Percentiles rank a stretch among this genome's conserved stretches.
Conservation (phyloP, 179 eudicot genomes). For the Camellia oleifera region DNA sequence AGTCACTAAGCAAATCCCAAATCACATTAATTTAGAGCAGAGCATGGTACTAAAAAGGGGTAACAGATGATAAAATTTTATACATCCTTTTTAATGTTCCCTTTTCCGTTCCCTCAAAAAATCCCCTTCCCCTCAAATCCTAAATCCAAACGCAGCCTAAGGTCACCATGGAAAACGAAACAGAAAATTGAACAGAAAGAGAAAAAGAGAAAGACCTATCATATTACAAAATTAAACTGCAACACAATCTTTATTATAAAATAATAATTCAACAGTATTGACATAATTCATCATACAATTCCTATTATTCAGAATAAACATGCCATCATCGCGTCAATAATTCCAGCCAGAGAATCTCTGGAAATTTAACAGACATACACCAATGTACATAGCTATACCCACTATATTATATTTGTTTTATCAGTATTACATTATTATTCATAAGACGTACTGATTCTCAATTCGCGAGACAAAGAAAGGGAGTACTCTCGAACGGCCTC, state of each 20-base stretch:
- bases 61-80: neutral
- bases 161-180: neutral
- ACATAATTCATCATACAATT: neutral
- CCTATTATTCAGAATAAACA: neutral
- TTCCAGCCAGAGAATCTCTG: neutral
- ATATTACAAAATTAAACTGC: neutral
- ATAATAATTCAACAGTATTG: neutral
- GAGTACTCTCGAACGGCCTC: slow-evolving; percentile 56
- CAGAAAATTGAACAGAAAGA: no score
- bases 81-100: neutral
- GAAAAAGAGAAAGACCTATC: no score
- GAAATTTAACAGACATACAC: neutral
- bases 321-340: neutral
- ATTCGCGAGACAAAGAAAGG: slow-evolving; percentile 46
- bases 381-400: neutral
- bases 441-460: slow-evolving; percentile 40
- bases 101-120: neutral
- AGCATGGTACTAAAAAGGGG: neutral
- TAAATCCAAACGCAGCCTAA: neutral
- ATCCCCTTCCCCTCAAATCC: no score
- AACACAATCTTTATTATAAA: neutral
- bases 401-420: neutral
- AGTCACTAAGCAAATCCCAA: neutral
- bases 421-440: neutral
- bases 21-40: neutral